Conservation (phyloP, 1,284 basidiomycete species). For the Takashimella koratensis region DNA sequence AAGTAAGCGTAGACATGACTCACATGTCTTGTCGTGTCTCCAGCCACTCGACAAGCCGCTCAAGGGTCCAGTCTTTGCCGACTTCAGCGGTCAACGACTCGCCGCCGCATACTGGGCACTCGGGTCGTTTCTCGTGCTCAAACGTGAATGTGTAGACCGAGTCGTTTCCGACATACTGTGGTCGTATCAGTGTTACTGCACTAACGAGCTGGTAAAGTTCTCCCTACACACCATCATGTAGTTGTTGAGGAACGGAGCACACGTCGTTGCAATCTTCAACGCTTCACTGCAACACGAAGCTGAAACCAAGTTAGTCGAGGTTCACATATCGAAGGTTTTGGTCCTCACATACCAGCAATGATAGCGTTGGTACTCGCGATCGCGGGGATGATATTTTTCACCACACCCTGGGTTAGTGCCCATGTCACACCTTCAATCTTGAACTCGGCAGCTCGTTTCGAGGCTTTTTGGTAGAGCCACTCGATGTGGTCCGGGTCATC, state of each 20-base stretch:
- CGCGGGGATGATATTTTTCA: slow-evolving; percentile 99
- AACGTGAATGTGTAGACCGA: slow-evolving; percentile 98
- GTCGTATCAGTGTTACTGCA: not conserved
- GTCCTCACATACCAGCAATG: slow-evolving; percentile 68
- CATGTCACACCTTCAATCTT: slow-evolving; percentile 98
- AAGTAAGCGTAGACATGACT: slow-evolving; percentile 37
- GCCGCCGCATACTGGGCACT: slow-evolving; percentile 97
- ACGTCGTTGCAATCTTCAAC: slow-evolving; percentile 95
- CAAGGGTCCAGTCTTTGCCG: slow-evolving; percentile 68
- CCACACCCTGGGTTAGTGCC: slow-evolving; percentile 95
- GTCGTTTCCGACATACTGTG: slow-evolving; percentile 77
- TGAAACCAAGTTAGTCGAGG: slow-evolving; percentile 42
- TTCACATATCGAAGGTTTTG: not conserved
- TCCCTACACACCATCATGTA: slow-evolving; percentile 80
- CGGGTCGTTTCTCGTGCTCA: slow-evolving; percentile 83
- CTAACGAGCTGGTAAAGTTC: not conserved
- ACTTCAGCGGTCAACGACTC: slow-evolving; percentile 71
- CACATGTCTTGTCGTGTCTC: slow-evolving; percentile 82
- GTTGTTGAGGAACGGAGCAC: slow-evolving; percentile 91
- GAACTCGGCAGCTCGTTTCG: slow-evolving; percentile 79
- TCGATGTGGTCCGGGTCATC: slow-evolving; percentile 96
- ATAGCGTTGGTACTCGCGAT: slow-evolving; percentile 96
- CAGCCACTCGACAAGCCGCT: slow-evolving; percentile 78
- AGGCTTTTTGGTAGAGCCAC: slow-evolving; percentile 83
- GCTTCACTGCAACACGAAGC: slow-evolving; percentile 99